Conservation (phyloP, 179 eudicot genomes). For the Spergularia azorica region DNA sequence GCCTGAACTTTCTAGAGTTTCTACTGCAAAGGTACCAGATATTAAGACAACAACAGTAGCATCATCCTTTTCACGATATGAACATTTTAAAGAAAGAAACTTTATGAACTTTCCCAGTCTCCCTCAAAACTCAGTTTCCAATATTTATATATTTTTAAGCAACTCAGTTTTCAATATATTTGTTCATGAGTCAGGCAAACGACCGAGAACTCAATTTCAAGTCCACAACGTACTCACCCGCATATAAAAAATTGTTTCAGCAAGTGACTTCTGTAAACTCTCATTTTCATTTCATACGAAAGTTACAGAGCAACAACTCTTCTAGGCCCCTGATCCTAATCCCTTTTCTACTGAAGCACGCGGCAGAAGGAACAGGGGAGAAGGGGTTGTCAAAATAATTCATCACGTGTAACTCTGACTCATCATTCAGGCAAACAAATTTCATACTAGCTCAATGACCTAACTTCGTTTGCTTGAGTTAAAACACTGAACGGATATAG, state of each 20-base stretch:
- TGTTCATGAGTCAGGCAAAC: no score
- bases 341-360: neutral
- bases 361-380: neutral
- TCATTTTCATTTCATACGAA: neutral
- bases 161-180: no score
- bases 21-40: neutral
- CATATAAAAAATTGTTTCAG: neutral
- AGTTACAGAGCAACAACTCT: slow-evolving; percentile 4
- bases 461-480: neutral
- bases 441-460: neutral
- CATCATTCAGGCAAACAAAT: neutral
- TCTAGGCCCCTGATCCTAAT: neutral
- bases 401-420: neutral
- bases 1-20: neutral
- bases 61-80: slow-evolving; percentile 2
- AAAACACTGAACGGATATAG: neutral
- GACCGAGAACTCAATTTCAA: neutral
- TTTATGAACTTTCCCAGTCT: no score
- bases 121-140: neutral
- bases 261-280: neutral
- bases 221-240: neutral
- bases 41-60: neutral
- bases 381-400: neutral
- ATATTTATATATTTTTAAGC: neutral
- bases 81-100: no score